These are phyloP conservation scores for Pyrrhoderma noxium DNA, from an alignment of 1,284 basidiomycete genomes.

Conservation along the genomic window DNA sequence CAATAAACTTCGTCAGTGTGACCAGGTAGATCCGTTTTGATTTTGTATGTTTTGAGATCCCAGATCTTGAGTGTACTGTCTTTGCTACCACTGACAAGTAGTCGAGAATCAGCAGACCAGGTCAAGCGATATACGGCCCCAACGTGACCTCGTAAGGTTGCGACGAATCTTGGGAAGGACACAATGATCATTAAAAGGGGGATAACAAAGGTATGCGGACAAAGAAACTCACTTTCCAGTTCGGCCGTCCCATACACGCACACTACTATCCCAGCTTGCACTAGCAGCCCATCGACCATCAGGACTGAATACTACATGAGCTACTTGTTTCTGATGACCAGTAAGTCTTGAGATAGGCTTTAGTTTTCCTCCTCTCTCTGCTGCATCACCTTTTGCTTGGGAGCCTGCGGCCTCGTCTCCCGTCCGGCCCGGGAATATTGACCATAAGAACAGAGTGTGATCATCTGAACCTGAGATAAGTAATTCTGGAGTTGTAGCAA, in stretches of 20 bases:
- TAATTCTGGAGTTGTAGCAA: conserved; percentile 68
- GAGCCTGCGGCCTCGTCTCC: conserved; percentile 29
- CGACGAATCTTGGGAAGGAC: conserved; percentile 53
- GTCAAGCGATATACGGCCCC: conserved; percentile 90
- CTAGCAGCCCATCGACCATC: conserved; percentile 90
- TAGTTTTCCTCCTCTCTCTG: conserved; percentile 44
- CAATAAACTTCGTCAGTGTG: conserved; percentile 99
- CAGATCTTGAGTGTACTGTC: conserved; percentile 96
- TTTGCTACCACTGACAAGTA: conserved; percentile 91
- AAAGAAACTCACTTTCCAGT: conserved; percentile 67
- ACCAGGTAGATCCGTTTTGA: conserved; percentile 89
- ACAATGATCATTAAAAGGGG: background rate
- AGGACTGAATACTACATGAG: conserved; percentile 93
- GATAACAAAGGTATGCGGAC: background rate
- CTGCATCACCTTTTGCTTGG: conserved; percentile 24
- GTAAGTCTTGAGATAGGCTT: conserved; percentile 87
- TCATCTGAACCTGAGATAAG: conserved; percentile 93
- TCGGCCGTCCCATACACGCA: conserved; percentile 90
- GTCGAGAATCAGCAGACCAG: conserved; percentile 91
- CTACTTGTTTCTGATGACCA: conserved; percentile 93
- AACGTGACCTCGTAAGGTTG: conserved; percentile 88
- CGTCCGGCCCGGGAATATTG: conserved; percentile 48
- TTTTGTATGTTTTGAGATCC: conserved; percentile 92
- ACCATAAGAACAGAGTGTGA: conserved; percentile 93
- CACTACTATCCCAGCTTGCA: conserved; percentile 87